Conservation (phyloP, 192 early-diverging fungal genomes). For the Phycomyces blakesleeanus region DNA sequence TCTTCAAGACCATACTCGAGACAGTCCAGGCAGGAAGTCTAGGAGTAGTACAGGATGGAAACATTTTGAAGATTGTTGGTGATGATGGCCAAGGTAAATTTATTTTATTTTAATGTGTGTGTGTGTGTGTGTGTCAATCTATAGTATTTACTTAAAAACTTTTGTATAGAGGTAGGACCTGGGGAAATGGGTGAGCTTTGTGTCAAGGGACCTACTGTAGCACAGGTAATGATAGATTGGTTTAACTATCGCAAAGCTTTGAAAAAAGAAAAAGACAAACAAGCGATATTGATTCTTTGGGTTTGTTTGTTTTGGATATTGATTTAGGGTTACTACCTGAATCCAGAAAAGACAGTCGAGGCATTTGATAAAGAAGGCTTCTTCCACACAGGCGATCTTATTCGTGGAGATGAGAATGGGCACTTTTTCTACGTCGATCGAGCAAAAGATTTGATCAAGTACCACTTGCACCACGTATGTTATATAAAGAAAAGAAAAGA, state of each 20-base stretch:
- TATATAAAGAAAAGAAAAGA: too few species aligned
- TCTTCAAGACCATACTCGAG: not conserved
- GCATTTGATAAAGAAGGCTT: conserved; percentile 47
- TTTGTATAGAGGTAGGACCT: conserved; percentile 14
- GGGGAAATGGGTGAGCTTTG: conserved; percentile 51
- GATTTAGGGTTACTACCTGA: conserved; percentile 36
- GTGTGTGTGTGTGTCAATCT: not conserved
- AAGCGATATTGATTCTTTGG: too few species aligned
- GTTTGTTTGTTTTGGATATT: too few species aligned
- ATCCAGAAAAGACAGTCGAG: conserved; percentile 37
- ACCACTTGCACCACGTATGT: conserved; percentile 61
- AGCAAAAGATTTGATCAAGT: conserved; percentile 53
- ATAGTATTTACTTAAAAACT: not conserved
- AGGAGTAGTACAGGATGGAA: not conserved
- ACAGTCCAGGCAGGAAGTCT: not conserved
- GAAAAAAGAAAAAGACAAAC: too few species aligned
- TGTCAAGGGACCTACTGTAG: conserved; percentile 38
- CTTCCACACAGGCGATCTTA: conserved; percentile 58
- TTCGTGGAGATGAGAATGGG: conserved; percentile 44
- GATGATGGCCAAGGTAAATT: conserved; percentile 38
- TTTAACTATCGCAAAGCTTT: too few species aligned
- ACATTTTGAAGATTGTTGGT: conserved; percentile 25
- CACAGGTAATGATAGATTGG: conserved; percentile 16
- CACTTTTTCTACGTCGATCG: conserved; percentile 70
- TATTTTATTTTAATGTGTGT: conserved; percentile 3